Percentiles rank a stretch among this genome's conserved stretches.
These are phyloP conservation scores for Lichtheimia corymbifera DNA, from an alignment of 371 early-diverging fungal genomes.

Conservation along the genomic window DNA sequence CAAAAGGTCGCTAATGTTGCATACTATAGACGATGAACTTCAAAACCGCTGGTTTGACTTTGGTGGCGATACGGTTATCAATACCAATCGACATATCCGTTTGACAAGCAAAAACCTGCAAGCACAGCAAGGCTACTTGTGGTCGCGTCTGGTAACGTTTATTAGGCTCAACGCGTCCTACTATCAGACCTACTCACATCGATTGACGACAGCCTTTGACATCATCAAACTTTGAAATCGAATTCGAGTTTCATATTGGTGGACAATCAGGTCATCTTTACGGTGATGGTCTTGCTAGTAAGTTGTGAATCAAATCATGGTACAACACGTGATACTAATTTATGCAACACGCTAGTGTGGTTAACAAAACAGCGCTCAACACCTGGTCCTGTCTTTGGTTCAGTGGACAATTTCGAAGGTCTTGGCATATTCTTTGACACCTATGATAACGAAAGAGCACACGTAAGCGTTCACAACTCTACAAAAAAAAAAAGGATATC, in stretches of 20 bases:
- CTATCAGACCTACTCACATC: neutral
- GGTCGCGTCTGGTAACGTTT: slow-evolving; percentile 69
- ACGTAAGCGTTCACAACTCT: slow-evolving; percentile 47
- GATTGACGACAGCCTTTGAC: slow-evolving; percentile 57
- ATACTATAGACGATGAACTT: slow-evolving; percentile 58
- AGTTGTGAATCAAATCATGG: slow-evolving; percentile 28
- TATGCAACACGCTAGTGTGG: slow-evolving; percentile 34
- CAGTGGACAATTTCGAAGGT: slow-evolving; percentile 84
- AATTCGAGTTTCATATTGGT: slow-evolving; percentile 89
- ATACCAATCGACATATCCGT: slow-evolving; percentile 76
- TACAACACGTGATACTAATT: slow-evolving; percentile 18
- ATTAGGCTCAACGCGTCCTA: no score
- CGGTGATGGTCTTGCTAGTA: slow-evolving; percentile 97
- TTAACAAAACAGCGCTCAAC: slow-evolving; percentile 46
- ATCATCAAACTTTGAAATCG: slow-evolving; percentile 79
- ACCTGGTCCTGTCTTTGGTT: slow-evolving; percentile 90
- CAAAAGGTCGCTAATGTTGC: neutral
- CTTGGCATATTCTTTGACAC: slow-evolving; percentile 96
- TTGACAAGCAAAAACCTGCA: slow-evolving; percentile 76
- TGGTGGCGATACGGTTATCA: slow-evolving; percentile 70
- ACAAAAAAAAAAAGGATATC: neutral
- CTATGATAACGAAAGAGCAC: slow-evolving; percentile 84
- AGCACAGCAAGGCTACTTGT: slow-evolving; percentile 85
- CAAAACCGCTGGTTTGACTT: slow-evolving; percentile 76
- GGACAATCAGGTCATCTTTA: slow-evolving; percentile 67